Base-by-base conservation (phyloP, 2,329 filamentous ascomycete species). In the Cladosporium sp. region DNA sequence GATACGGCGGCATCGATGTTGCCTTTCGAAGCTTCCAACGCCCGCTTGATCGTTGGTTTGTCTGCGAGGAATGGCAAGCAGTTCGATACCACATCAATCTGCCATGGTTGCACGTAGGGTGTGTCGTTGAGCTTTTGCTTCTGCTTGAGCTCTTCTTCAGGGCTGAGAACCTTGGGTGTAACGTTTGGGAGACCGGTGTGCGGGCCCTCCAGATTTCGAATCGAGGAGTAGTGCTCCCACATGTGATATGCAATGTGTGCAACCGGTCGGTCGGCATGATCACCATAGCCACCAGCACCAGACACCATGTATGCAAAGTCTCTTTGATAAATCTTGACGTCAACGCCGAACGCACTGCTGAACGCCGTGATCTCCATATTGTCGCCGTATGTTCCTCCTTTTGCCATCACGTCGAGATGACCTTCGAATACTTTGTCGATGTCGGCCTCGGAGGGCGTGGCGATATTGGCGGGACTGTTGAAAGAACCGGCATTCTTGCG, bases 331-430 rank as follows among this genome's bases (percentile, higher is more conserved):
- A 86, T 78, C 57, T 77, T 77, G 49, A 87, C 79, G 62, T 85
- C 78, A 46, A 77, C 76, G 43, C 77, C 72, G 62, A 77, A 84
- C 18, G 77, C 78, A 50, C 78, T 75, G 22, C 79, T 78, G 65
- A 86, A 86, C 5, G 84, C 84, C 27, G 76, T 75, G 38, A 88
- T 77, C 67, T 86, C 82, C 69, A 84, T 76, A 52, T 85, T 82
- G 61, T 84, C 83, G 20, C 81, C 84, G 67, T 78, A 86, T 33
- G 78, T 78, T 45, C 79, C 79, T 25, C 75, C 72, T 59, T 77
- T 75, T 25, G 78, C 76, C 75, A 86, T 85, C 50, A 73, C 71
- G 53, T 73, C 67, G 11, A 86, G 70, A 63, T 83, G 80, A 29
- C 73, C 72, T 46, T 76, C 69, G 59, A 77, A 81, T 22, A 72